Evolutionary conservation across 345 rosid species (phyloP), one percentile per base, ranked within the genome.

Genomic region (Theobroma cacao): DNA sequence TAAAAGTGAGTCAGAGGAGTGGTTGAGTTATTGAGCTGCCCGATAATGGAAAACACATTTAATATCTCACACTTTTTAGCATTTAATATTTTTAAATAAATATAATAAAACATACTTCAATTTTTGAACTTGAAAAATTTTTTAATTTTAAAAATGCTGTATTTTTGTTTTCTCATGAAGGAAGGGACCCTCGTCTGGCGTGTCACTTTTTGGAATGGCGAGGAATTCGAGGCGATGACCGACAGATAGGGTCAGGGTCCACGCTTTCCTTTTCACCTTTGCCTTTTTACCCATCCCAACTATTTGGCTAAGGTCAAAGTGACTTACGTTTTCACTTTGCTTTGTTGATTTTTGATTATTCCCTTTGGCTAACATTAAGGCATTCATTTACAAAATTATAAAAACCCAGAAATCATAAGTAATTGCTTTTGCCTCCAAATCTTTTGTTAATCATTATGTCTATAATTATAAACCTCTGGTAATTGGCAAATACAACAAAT

Each of bases 1-100:
- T 79, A 82, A 84, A 89, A 86, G 86, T 84, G 89, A 90, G 95
- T 89, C 95, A 90, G 95, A 82, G 85, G 93, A 92, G 93, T 92
- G 66, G 93, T 92, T 91, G 92, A 79, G 95, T 85, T 81, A 86
- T 89, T 87, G 93, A 89, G 89, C 87, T 84, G 89, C 90, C 89
- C 92, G 75, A 89, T 85, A 84, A 79, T 82, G 65, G 47, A 75
- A 82, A 73, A 77, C 83, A 82, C 88, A 82, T 87, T 91, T 81
- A 88, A 82, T 85, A 77, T 79, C 65, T 28, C 7, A 56, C 71
- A 24, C 62, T 75, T 75, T 87, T 79, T 82, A 66, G 31, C 34
- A 43, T 53, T 65, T 2, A 52, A 28, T 31, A 3, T 48, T 48
- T 45, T 13, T 22, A 10, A 6, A 12, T 7, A 41, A 36, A 12